Evolutionary conservation across 1,139 yeast genomes (phyloP).

Genomic region (Geotrichum citri-aurantii): DNA sequence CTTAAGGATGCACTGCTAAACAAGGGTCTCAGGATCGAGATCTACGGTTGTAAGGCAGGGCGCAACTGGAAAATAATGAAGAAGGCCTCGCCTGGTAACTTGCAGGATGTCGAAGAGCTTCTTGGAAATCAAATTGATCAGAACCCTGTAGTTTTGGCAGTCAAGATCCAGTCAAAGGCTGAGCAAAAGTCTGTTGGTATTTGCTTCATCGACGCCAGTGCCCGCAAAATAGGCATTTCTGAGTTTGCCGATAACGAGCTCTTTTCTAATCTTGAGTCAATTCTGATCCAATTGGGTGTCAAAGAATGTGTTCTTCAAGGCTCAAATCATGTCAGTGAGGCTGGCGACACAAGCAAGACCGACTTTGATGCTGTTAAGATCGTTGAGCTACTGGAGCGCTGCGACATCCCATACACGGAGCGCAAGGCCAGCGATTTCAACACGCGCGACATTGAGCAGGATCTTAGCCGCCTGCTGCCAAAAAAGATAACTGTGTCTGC

Average conservation of each 20-base stretch:
- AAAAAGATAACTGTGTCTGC: slow-evolving; percentile 46
- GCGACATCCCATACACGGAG: slow-evolving; percentile 65
- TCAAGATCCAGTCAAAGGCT: slow-evolving; percentile 46
- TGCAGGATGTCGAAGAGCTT: slow-evolving; percentile 73
- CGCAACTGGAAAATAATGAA: slow-evolving; percentile 50
- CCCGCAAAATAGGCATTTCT: slow-evolving; percentile 58
- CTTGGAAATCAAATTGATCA: slow-evolving; percentile 48
- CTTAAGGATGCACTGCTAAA: slow-evolving; percentile 63
- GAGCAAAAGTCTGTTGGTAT: slow-evolving; percentile 63
- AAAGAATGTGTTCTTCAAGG: slow-evolving; percentile 68
- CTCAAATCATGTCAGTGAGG: slow-evolving; percentile 34
- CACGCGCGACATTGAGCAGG: slow-evolving; percentile 63
- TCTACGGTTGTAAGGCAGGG: slow-evolving; percentile 47
- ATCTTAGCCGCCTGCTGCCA: slow-evolving; percentile 58
- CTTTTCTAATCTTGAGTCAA: slow-evolving; percentile 77
- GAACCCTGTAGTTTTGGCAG: slow-evolving; percentile 68
- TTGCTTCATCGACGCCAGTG: slow-evolving; percentile 71
- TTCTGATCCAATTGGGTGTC: slow-evolving; percentile 80
- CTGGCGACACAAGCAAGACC: slow-evolving; percentile 23
- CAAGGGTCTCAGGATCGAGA: slow-evolving; percentile 69
- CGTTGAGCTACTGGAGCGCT: slow-evolving; percentile 56
- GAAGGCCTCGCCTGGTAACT: slow-evolving; percentile 86
- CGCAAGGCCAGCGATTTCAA: slow-evolving; percentile 53
- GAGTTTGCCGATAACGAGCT: slow-evolving; percentile 87
- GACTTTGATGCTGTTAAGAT: slow-evolving; percentile 39